Base-by-base conservation (phyloP, 1,139 yeast species). In the Candida sanyaensis region DNA sequence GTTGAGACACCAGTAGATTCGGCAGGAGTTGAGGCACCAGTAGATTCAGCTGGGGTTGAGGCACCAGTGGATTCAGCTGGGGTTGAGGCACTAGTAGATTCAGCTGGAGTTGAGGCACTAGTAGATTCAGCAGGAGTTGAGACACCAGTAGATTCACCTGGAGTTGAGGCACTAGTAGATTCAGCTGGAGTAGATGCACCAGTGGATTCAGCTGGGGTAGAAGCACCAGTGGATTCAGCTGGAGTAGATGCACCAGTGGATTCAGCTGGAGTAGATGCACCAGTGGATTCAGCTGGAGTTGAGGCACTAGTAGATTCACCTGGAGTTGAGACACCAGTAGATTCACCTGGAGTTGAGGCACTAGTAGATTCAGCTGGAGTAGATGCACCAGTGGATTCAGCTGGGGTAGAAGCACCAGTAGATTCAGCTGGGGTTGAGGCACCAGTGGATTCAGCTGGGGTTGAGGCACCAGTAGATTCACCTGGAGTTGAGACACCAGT, bases 111-210 rank as follows among this genome's bases (percentile, higher is more conserved):
- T 24, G 27, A 7, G 7, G 7, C 27, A 24, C 27, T 7, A 24
- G 27, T 24, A 24, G 27, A 24, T 24, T 24, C 24, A 26, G n/a
- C 63, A 63, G 32, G 63, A 31, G 47, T n/a, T n/a, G n/a, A n/a
- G n/a, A n/a, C n/a, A n/a, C n/a, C n/a, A n/a, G n/a, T n/a, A n/a
- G n/a, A n/a, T n/a, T n/a, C n/a, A n/a, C n/a, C n/a, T n/a, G n/a
- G n/a, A n/a, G n/a, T 17, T 24, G 27, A 7, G 7, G 7, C 27
- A 24, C 27, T 7, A 24, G 27, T 24, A 7, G 27, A 24, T 24
- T 24, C 27, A 24, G 27, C 5, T 24, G 27, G 27, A 24, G n/a
- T n/a, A n/a, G n/a, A n/a, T n/a, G 7, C 27, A 24, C 27, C 27
- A 24, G 27, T 24, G 7, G 27, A 24, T 24, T 24, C 27, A 24